Percentiles rank a stretch among this genome's conserved stretches.
phyloP scores from a whole-genome alignment of 805 yeast species.

The Maudiozyma serrabonitensis region DNA sequence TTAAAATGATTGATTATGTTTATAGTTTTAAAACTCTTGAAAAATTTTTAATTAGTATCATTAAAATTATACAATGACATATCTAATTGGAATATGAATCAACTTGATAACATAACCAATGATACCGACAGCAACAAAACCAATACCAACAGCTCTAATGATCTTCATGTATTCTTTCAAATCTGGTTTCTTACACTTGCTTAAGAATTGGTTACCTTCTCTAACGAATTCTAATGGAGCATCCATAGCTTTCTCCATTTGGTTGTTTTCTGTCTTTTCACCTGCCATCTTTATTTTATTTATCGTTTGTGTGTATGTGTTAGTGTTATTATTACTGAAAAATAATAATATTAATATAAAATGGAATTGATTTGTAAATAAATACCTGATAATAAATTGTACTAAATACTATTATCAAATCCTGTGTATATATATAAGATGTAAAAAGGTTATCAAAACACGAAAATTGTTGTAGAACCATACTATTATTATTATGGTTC shows the following conservation, averaged over 20 bases:
- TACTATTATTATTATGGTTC: neutral
- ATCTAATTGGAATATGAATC: conserved; percentile 92
- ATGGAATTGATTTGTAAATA: neutral
- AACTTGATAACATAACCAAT: conserved; percentile 94
- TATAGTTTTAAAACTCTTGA: too few relatives aligned
- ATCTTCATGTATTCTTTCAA: conserved; percentile 78
- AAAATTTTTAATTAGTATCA: too few relatives aligned
- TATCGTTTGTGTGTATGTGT: neutral
- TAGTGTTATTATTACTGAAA: neutral
- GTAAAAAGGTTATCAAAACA: too few relatives aligned
- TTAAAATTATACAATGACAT: conserved; percentile 64
- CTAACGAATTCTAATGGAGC: conserved; percentile 84
- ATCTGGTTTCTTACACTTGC: conserved; percentile 89
- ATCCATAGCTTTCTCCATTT: conserved; percentile 61
- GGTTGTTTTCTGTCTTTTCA: conserved; percentile 21
- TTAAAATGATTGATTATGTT: too few relatives aligned
- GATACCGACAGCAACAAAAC: conserved; percentile 95
- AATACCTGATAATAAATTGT: too few relatives aligned
- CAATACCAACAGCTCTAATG: conserved; percentile 92
- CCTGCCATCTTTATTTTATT: conserved; percentile 13
- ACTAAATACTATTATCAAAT: too few relatives aligned
- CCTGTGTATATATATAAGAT: too few relatives aligned
- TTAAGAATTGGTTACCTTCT: conserved; percentile 82
- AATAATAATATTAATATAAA: neutral
- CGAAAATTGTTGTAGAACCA: neutral